A percentile compares a stretch with the other conserved stretches of the same genome.
Evolutionary conservation across 352 stramenopile genomes (phyloP).

Genomic region (Thalassiosira mediterranea): DNA sequence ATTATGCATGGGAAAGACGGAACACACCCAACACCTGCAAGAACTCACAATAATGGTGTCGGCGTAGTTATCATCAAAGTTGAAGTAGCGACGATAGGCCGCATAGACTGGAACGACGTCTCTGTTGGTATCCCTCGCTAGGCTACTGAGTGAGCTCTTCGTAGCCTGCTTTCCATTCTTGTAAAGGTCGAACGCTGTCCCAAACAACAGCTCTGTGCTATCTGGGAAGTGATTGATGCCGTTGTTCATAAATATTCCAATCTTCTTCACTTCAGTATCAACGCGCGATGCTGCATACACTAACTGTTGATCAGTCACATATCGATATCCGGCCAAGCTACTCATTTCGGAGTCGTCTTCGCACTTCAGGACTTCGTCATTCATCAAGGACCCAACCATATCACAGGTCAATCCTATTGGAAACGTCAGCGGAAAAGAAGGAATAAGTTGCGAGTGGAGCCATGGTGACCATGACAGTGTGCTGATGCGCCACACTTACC

Average conservation of each 20-base stretch:
- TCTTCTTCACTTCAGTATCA: constrained; percentile 73
- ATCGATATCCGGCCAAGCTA: constrained; percentile 44
- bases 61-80: constrained; percentile 64
- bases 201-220: constrained; percentile 48
- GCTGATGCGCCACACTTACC: constrained; percentile 29
- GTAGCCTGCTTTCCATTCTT: constrained; percentile 59
- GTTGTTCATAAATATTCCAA: constrained; percentile 79
- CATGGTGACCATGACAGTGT: not conserved
- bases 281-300: constrained; percentile 56
- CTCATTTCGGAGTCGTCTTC: constrained; percentile 29
- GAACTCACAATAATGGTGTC: constrained; percentile 71
- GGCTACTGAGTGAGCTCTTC: constrained; percentile 47
- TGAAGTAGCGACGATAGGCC: constrained; percentile 74
- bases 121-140: constrained; percentile 70
- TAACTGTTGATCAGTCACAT: constrained; percentile 23
- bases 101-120: constrained; percentile 70
- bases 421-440: constrained; percentile 1
- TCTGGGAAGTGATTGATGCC: constrained; percentile 57
- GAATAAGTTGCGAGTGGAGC: not conserved
- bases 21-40: not conserved
- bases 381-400: constrained; percentile 60
- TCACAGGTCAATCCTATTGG: constrained; percentile 61
- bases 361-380: constrained; percentile 26
- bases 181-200: constrained; percentile 72
- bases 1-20: too few relatives aligned